Percentiles rank a stretch among this genome's conserved stretches.
phyloP scores from a whole-genome alignment of 345 rosid genomes.

The Excoecaria cochinchinensis region DNA sequence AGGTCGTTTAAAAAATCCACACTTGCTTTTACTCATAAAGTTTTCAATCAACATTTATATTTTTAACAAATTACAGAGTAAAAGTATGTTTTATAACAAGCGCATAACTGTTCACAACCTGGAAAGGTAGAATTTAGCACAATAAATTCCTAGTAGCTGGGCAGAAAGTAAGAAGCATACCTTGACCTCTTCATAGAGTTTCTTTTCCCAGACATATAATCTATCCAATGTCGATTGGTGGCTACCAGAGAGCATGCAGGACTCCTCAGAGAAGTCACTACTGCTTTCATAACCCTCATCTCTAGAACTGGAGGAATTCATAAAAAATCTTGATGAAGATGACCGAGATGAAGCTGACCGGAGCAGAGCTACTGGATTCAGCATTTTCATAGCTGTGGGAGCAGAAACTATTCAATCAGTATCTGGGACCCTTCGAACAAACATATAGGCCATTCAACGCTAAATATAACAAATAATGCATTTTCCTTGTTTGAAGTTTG shows the following conservation, averaged over 20 bases:
- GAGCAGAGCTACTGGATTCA: conserved; percentile 90
- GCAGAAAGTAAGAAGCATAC: conserved; percentile 34
- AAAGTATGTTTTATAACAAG: neutral
- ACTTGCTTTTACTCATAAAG: too few species aligned
- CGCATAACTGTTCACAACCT: neutral
- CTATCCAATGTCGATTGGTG: conserved; percentile 85
- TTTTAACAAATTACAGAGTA: neutral
- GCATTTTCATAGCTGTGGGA: conserved; percentile 71
- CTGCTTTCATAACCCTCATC: conserved; percentile 57
- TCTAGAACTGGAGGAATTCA: conserved; percentile 54
- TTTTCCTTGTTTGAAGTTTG: neutral
- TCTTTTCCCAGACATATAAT: conserved; percentile 93
- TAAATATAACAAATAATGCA: neutral
- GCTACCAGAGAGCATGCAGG: conserved; percentile 56
- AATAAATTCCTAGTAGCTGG: neutral
- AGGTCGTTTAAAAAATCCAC: too few species aligned
- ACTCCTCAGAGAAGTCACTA: conserved; percentile 59
- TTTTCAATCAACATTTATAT: neutral
- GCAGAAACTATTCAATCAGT: neutral
- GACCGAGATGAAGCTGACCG: conserved; percentile 91
- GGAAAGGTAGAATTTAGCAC: neutral
- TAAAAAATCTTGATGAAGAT: conserved; percentile 71
- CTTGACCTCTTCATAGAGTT: conserved; percentile 90
- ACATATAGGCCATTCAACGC: neutral
- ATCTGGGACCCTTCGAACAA: conserved; percentile 3